Conservation (phyloP, 73 alveolate genomes). For the Diophrys appendiculata region DNA sequence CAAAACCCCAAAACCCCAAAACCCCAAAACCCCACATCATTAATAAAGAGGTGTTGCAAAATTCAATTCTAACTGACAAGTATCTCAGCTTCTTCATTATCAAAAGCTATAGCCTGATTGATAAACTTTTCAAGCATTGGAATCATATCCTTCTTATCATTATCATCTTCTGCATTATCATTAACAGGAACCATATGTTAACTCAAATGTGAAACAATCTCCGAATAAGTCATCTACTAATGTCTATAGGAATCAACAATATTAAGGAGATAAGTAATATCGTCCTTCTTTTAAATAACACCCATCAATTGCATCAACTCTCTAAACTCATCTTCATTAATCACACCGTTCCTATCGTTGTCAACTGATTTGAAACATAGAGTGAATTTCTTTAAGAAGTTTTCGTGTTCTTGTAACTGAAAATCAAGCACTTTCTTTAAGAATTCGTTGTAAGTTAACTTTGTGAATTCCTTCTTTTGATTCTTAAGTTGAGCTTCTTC, state of each 20-base stretch:
- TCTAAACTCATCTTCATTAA: conserved; percentile 85
- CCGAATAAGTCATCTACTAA: conserved; percentile 72
- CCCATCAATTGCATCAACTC: conserved; percentile 69
- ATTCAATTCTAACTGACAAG: no score
- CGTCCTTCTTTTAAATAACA: conserved; percentile 62
- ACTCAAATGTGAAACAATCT: conserved; percentile 59
- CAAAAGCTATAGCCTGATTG: no score
- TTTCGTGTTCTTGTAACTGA: conserved; percentile 93
- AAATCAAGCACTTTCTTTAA: conserved; percentile 83
- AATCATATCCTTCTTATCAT: not conserved
- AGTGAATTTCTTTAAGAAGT: conserved; percentile 82
- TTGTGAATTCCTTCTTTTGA: not conserved
- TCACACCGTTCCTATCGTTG: conserved; percentile 84
- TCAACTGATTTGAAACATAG: conserved; percentile 77
- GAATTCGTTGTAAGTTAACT: conserved; percentile 35
- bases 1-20: no score
- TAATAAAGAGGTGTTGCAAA: no score
- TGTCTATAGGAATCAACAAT: conserved; percentile 79
- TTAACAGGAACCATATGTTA: not conserved
- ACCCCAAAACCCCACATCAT: no score
- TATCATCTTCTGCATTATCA: conserved; percentile 10
- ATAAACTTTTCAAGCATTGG: conserved; percentile 31
- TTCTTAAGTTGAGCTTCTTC: not conserved
- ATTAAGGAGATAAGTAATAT: conserved; percentile 70
- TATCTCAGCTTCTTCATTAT: no score